Evolutionary conservation across 2,329 filamentous ascomycete genomes (phyloP).

Genomic region (Elsinoe batatas): DNA sequence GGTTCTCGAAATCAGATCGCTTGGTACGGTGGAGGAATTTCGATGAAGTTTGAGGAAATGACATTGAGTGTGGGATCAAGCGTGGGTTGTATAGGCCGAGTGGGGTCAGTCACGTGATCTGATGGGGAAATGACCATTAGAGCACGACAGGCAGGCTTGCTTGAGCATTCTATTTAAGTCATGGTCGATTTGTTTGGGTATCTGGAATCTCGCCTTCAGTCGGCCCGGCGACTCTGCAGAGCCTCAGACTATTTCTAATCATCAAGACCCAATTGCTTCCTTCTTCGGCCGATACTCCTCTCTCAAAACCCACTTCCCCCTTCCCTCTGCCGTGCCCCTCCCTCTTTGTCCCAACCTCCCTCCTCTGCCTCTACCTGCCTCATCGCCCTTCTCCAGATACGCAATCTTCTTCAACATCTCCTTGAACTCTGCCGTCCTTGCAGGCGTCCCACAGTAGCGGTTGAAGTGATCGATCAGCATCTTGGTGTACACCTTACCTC

Average conservation of each 20-base stretch:
- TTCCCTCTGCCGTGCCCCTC: conserved; percentile 36
- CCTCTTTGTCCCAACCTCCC: conserved; percentile 46
- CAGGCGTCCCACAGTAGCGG: conserved; percentile 58
- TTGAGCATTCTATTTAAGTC: no score
- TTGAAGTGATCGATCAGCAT: conserved; percentile 87
- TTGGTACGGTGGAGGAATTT: no score
- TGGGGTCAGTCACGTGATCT: no score
- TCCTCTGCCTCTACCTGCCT: conserved; percentile 55
- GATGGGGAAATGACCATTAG: no score
- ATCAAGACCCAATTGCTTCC: not conserved
- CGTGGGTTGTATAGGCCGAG: no score
- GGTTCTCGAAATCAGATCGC: no score
- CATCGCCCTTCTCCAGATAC: conserved; percentile 49
- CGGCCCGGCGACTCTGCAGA: no score
- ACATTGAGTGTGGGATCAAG: no score
- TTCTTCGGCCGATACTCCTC: conserved; percentile 39
- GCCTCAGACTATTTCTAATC: not conserved
- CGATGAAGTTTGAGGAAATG: no score
- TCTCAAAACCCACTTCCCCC: conserved; percentile 50
- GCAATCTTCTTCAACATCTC: conserved; percentile 69
- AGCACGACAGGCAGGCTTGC: no score
- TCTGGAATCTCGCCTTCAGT: no score
- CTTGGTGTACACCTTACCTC: conserved; percentile 70
- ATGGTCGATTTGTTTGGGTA: no score
- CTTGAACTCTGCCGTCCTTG: conserved; percentile 70